Evolutionary conservation across 805 yeast species (phyloP), one percentile per base, ranked within the genome.

Genomic region (Candida boidinii): DNA sequence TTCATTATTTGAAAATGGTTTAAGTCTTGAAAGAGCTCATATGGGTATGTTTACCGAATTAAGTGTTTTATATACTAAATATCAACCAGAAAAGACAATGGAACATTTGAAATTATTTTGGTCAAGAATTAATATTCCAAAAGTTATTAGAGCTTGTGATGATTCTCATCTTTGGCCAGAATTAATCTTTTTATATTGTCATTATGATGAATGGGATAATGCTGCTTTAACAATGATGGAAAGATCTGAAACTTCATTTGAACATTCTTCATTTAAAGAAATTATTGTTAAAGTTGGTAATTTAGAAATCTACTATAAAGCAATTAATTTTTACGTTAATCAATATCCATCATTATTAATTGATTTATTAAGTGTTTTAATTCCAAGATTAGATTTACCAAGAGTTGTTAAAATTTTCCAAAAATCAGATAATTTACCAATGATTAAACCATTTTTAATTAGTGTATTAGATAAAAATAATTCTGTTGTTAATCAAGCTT

Each of bases 1-100:
- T 42, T 76, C 96, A 13, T 73, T 92, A 50, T 86, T 92, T 50
- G 98, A 92, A 62, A 90, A 87, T 49, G 97, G 97, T 44, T 71
- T 92, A 39, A 94, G 95, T 26, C 71, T 92, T 46, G 98, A 92
- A 68, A 83, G 98, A 58, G 98, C 98, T 24, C 98, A 92, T 56
- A 92, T 92, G 98, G 98, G 97, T 48, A 90, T 92, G 96, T 92
- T 92, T 58, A 92, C 98, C 9, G 96, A 88, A 61, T 71, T 92
- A 48, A 95, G 97, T 16, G 70, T 84, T 30, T 68, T 92, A 46
- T 92, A 90, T 65, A 73, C 94, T 44, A 90, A 88, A 58, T 92
- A 88, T 62, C 74, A 76, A 41, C 95, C 96, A 19, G 83, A 77
- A 32, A 81, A 77, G 62, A 83, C 94, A 35, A 83, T 85, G 86